Evolutionary conservation across 495 filamentous ascomycete species (phyloP).

Genomic region (Penicillium tannophilum): DNA sequence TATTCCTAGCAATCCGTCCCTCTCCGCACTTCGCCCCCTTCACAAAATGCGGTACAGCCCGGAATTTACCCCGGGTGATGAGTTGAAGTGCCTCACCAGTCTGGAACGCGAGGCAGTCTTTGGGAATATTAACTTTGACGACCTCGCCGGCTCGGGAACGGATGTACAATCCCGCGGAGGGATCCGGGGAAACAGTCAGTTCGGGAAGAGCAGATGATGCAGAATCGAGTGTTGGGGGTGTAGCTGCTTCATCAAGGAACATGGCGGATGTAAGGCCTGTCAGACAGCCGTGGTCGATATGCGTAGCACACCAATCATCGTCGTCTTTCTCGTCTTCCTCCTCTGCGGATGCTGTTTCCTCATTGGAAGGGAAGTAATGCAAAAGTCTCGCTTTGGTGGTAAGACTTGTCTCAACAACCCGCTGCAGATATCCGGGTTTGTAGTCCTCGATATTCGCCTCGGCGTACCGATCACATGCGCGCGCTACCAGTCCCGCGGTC

Average conservation of each 20-base stretch:
- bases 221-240: constrained; percentile 36
- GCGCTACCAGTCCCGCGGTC: constrained; percentile 81
- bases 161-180: constrained; percentile 87
- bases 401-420: constrained; percentile 78
- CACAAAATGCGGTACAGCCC: constrained; percentile 96
- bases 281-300: constrained; percentile 90
- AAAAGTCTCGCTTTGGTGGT: constrained; percentile 91
- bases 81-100: constrained; percentile 89
- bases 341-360: constrained; percentile 6
- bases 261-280: constrained; percentile 93
- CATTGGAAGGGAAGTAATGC: constrained; percentile 76
- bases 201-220: constrained; percentile 58
- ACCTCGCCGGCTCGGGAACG: constrained; percentile 75
- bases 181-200: constrained; percentile 73
- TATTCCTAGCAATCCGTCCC: constrained; percentile 78
- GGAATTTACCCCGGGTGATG: constrained; percentile 86
- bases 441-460: constrained; percentile 75
- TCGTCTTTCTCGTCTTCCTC: constrained; percentile 45
- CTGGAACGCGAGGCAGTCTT: constrained; percentile 92
- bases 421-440: constrained; percentile 74
- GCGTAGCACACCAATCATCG: constrained; percentile 96
- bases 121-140: constrained; percentile 86
- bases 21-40: constrained; percentile 57
- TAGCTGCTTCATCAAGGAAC: constrained; percentile 81
- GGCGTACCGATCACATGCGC: constrained; percentile 85